phyloP scores from a whole-genome alignment of 305 asterid species.

The Fraxinus nigra region DNA sequence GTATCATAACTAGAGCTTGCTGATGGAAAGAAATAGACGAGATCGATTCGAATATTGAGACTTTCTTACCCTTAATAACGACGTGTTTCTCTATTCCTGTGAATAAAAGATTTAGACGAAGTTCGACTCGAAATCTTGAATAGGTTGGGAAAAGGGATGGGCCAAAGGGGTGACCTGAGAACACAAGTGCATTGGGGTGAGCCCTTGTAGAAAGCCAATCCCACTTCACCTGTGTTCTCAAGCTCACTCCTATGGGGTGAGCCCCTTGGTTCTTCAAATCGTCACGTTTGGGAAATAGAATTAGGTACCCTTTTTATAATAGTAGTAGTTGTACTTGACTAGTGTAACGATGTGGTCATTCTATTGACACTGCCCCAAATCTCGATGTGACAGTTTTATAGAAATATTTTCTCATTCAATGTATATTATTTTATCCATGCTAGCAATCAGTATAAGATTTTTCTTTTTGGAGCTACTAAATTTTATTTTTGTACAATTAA shows the following conservation, averaged over 20 bases:
- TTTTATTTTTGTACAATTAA: no score
- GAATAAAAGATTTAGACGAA: background rate
- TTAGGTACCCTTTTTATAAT: background rate
- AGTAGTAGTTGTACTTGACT: background rate
- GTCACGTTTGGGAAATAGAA: background rate
- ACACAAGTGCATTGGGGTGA: slow-evolving; percentile 20
- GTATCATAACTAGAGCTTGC: background rate
- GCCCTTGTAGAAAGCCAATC: background rate
- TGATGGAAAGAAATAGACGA: background rate
- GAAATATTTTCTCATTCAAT: no score
- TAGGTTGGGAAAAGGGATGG: background rate
- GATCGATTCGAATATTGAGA: background rate
- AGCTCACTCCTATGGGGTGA: slow-evolving; percentile 27
- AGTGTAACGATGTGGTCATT: slow-evolving; percentile 22
- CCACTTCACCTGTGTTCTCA: slow-evolving; percentile 25
- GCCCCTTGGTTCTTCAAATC: slow-evolving; percentile 16
- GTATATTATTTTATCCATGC: no score
- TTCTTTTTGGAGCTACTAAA: no score
- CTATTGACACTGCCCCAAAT: background rate
- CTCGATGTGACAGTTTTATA: no score
- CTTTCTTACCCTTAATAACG: background rate
- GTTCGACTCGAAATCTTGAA: background rate
- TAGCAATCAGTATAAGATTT: no score
- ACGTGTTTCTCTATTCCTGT: background rate
- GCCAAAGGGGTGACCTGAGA: slow-evolving; percentile 42